phyloP scores from a whole-genome alignment of 441 rosid genomes.

The Manihot esculenta region DNA sequence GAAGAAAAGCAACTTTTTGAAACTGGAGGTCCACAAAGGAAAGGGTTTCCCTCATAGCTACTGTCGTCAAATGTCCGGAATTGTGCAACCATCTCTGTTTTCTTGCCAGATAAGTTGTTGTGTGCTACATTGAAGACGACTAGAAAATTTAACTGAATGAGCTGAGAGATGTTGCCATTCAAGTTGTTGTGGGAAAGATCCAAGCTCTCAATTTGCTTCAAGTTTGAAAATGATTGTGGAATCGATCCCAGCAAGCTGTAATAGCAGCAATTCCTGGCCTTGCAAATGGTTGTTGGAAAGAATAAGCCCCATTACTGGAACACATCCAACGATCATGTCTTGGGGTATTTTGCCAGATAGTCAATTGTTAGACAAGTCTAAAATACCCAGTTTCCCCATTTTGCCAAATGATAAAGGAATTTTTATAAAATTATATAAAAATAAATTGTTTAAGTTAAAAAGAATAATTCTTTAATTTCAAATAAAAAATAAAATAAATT shows the following conservation, averaged over 20 bases:
- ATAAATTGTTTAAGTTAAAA: no score
- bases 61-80: not conserved
- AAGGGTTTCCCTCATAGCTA: not conserved
- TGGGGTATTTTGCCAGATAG: no score
- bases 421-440: no score
- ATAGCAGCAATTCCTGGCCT: no score
- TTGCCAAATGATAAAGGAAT: no score
- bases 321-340: no score
- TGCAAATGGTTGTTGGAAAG: no score
- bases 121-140: not conserved
- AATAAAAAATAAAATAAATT: no score
- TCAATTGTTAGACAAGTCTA: no score
- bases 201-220: not conserved
- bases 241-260: not conserved
- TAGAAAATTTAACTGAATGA: not conserved
- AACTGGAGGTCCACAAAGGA: not conserved
- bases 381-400: no score
- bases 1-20: not conserved
- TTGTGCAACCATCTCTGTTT: not conserved
- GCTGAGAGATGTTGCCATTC: not conserved
- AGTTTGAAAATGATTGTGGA: not conserved
- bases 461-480: no score
- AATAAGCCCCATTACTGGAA: no score
- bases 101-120: conserved; percentile 2
- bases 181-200: not conserved